phyloP scores from a whole-genome alignment of 2,329 filamentous ascomycete genomes.

The Aspergillus ruber region DNA sequence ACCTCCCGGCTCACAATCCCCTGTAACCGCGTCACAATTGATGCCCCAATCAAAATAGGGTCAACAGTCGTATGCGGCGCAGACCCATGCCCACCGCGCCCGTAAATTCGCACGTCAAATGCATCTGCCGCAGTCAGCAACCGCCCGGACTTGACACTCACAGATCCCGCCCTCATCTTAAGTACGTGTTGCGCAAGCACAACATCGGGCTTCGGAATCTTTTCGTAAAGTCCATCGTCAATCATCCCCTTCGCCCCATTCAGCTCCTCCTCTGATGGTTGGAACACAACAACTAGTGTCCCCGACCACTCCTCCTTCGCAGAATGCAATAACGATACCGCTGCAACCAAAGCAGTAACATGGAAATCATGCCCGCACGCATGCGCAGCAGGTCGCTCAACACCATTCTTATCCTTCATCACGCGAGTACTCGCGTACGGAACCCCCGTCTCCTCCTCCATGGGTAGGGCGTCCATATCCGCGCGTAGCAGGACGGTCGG shows the following conservation, averaged over 20 bases:
- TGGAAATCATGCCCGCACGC: slow-evolving; percentile 65
- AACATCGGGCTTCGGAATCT: slow-evolving; percentile 51
- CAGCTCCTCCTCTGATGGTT: slow-evolving; percentile 57
- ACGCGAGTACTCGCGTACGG: slow-evolving; percentile 48
- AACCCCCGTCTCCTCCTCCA: slow-evolving; percentile 51
- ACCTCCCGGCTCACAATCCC: slow-evolving; percentile 36
- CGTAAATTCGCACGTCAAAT: slow-evolving; percentile 33
- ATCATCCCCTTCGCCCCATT: slow-evolving; percentile 56
- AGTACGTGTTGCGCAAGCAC: slow-evolving; percentile 52
- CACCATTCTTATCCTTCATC: slow-evolving; percentile 42
- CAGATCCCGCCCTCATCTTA: slow-evolving; percentile 28
- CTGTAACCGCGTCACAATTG: slow-evolving; percentile 37
- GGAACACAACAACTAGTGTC: slow-evolving; percentile 56
- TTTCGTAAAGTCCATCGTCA: slow-evolving; percentile 50
- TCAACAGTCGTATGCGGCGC: slow-evolving; percentile 42
- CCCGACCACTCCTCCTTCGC: slow-evolving; percentile 48
- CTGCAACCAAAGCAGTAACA: slow-evolving; percentile 52
- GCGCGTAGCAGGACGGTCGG: slow-evolving; percentile 53
- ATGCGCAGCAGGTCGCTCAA: slow-evolving; percentile 56
- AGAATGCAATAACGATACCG: slow-evolving; percentile 44
- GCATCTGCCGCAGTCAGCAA: slow-evolving; percentile 32
- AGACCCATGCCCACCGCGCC: slow-evolving; percentile 40
- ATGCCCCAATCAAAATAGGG: slow-evolving; percentile 40
- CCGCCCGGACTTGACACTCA: slow-evolving; percentile 27
- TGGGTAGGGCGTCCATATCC: slow-evolving; percentile 57